Percentiles rank a stretch among this genome's conserved stretches.
phyloP scores from a whole-genome alignment of 257 asterid species.

The Paulownia fortunei region DNA sequence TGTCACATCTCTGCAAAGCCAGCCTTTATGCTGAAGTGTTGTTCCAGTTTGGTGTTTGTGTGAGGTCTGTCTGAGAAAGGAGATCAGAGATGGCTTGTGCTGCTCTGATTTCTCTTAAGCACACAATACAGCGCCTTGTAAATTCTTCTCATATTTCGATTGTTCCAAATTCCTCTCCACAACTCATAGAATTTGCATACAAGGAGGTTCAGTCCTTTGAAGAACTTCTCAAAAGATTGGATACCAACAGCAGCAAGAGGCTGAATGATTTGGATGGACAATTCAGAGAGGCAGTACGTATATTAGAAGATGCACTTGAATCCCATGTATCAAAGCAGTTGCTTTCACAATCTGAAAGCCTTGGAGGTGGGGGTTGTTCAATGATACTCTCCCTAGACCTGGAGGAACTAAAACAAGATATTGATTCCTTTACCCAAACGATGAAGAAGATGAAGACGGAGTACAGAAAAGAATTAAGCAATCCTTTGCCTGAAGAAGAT shows the following conservation, averaged over 20 bases:
- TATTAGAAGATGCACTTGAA: too few species aligned
- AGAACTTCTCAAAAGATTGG: too few species aligned
- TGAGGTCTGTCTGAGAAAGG: neutral
- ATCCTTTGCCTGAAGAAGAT: too few species aligned
- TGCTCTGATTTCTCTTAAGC: neutral
- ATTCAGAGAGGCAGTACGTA: too few species aligned
- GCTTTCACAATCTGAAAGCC: neutral
- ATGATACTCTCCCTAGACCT: neutral
- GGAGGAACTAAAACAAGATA: neutral
- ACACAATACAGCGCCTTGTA: neutral
- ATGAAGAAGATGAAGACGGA: neutral
- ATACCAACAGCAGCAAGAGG: too few species aligned
- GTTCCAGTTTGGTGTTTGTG: too few species aligned
- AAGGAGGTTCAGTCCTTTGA: too few species aligned
- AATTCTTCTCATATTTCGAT: neutral
- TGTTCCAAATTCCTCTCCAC: too few species aligned
- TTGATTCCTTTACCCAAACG: neutral
- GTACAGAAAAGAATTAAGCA: neutral
- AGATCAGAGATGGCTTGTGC: slow-evolving; percentile 9
- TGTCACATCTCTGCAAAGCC: too few species aligned
- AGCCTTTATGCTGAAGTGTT: too few species aligned
- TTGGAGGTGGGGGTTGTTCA: neutral
- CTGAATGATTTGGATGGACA: too few species aligned
- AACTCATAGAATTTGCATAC: slow-evolving; percentile 1
- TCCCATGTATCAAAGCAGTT: neutral